These are phyloP conservation scores for Diaporthe batatas DNA, from an alignment of 2,329 filamentous ascomycete species.

Conservation along the genomic window DNA sequence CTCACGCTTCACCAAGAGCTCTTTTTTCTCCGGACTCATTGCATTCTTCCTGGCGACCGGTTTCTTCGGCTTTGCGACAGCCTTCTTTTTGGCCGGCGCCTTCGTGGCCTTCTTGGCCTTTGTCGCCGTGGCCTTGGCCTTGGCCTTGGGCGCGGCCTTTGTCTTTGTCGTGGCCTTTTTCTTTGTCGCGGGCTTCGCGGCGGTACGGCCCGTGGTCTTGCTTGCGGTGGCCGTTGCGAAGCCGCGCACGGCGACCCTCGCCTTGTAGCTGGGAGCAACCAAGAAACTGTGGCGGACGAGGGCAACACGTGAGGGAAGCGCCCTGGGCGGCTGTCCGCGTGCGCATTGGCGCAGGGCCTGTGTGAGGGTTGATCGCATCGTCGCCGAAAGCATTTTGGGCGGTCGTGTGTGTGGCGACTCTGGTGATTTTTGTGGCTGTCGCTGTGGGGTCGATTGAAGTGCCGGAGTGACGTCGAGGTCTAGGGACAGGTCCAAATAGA, in stretches of 20 bases:
- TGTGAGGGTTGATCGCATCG: constrained; percentile 32
- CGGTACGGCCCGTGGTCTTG: constrained; percentile 35
- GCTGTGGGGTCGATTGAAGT: constrained; percentile 25
- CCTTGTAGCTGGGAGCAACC: constrained; percentile 38
- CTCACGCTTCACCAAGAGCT: constrained; percentile 50
- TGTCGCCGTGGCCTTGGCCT: constrained; percentile 38
- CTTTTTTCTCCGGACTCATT: constrained; percentile 56
- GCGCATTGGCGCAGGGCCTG: constrained; percentile 38
- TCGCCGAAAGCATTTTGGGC: constrained; percentile 34
- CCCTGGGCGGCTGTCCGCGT: constrained; percentile 32
- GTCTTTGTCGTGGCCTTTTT: constrained; percentile 45
- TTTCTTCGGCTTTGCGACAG: constrained; percentile 43
- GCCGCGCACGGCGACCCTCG: constrained; percentile 39
- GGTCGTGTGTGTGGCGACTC: background rate
- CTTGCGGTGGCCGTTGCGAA: constrained; percentile 43
- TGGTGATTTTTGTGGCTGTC: constrained; percentile 2
- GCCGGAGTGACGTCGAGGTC: constrained; percentile 26
- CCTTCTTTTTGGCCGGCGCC: constrained; percentile 41
- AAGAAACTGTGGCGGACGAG: constrained; percentile 37
- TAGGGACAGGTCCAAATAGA: constrained; percentile 13
- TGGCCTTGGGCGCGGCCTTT: constrained; percentile 40
- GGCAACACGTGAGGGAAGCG: constrained; percentile 37
- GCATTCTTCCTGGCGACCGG: constrained; percentile 47
- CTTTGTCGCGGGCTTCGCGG: constrained; percentile 46
- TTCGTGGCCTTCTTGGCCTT: constrained; percentile 47